phyloP scores from a whole-genome alignment of 73 alveolate species.

The Uronychia binucleata region DNA sequence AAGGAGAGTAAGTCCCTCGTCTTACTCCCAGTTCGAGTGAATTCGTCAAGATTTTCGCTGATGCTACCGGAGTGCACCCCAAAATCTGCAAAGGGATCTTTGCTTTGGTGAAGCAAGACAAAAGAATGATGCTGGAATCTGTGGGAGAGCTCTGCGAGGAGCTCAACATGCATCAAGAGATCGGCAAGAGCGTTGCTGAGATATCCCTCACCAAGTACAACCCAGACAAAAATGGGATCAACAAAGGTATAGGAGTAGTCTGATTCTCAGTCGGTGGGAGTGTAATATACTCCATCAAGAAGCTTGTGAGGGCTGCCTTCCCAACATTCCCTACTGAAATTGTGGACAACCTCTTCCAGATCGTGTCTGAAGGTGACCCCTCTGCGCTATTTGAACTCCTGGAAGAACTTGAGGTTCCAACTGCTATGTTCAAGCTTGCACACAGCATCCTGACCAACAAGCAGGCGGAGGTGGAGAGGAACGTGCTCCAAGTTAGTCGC shows the following conservation, averaged over 20 bases:
- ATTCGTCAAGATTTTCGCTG: background rate
- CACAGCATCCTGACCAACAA: background rate
- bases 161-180: background rate
- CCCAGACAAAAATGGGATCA: constrained; percentile 13
- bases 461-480: background rate
- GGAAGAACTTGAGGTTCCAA: background rate
- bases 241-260: background rate
- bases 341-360: constrained; percentile 11
- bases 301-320: constrained; percentile 6
- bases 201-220: constrained; percentile 9
- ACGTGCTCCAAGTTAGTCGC: background rate
- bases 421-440: background rate
- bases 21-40: too few species aligned
- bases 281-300: constrained; percentile 11
- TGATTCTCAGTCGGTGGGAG: background rate
- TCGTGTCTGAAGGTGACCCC: constrained; percentile 35
- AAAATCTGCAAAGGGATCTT: background rate
- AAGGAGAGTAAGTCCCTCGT: background rate
- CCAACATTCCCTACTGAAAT: constrained; percentile 23
- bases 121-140: background rate
- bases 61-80: background rate
- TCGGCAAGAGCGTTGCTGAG: constrained; percentile 8
- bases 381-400: background rate
- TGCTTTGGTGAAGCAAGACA: background rate
- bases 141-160: background rate